Conservation (phyloP, 2,329 filamentous ascomycete species). For the Xylariaceae sp. region DNA sequence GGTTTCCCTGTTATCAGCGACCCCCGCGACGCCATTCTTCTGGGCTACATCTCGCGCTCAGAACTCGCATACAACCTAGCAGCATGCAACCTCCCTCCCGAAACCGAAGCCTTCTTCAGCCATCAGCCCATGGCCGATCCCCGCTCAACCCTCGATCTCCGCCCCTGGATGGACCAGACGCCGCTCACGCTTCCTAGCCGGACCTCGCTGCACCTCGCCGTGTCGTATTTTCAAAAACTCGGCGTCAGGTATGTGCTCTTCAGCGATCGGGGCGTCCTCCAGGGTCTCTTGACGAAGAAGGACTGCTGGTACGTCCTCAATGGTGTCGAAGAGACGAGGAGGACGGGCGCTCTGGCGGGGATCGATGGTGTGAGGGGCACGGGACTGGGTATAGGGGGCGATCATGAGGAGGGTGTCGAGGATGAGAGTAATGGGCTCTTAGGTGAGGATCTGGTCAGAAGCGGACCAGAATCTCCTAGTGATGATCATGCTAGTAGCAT, state of each 20-base stretch:
- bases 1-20: slow-evolving; percentile 90
- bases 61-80: slow-evolving; percentile 81
- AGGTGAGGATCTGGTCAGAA: slow-evolving; percentile 6
- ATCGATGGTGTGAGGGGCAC: slow-evolving; percentile 37
- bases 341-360: slow-evolving; percentile 28
- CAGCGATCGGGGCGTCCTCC: slow-evolving; percentile 72
- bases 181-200: slow-evolving; percentile 82
- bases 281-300: slow-evolving; percentile 92
- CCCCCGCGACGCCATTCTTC: slow-evolving; percentile 68
- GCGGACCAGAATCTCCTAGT: slow-evolving; percentile 12
- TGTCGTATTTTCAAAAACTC: slow-evolving; percentile 91
- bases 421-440: slow-evolving; percentile 21
- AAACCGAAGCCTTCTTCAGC: slow-evolving; percentile 78
- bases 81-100: slow-evolving; percentile 58
- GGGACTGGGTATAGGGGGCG: slow-evolving; percentile 19
- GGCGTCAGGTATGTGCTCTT: slow-evolving; percentile 89
- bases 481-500: slow-evolving; percentile 24
- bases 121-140: slow-evolving; percentile 81
- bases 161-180: slow-evolving; percentile 99
- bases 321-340: slow-evolving; percentile 59
- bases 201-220: slow-evolving; percentile 75
- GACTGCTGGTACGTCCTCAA: slow-evolving; percentile 94
- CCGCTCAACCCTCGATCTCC: slow-evolving; percentile 73
- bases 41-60: slow-evolving; percentile 91
- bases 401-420: slow-evolving; percentile 1